phyloP scores from a whole-genome alignment of 345 rosid species.

The Theobroma cacao region DNA sequence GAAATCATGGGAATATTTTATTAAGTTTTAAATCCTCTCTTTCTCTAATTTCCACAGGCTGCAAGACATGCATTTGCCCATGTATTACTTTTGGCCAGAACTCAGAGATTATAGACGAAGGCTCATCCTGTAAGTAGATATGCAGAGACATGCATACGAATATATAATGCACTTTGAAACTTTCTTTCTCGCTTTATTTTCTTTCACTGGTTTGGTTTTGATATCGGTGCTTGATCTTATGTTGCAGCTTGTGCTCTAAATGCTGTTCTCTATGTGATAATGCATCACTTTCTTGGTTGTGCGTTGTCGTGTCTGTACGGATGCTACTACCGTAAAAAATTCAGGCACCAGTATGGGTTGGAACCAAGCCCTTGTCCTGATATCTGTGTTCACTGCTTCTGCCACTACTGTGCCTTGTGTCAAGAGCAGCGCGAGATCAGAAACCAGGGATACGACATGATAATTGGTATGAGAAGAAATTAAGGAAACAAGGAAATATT shows the following conservation, averaged over 20 bases:
- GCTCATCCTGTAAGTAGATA: constrained; percentile 42
- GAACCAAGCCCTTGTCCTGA: constrained; percentile 21
- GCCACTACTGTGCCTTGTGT: constrained; percentile 30
- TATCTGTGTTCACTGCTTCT: constrained; percentile 27
- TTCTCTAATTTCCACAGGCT: constrained; percentile 27
- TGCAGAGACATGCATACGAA: no score
- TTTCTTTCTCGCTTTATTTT: no score
- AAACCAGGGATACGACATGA: constrained; percentile 33
- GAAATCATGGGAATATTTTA: not conserved
- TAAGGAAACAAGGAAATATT: no score
- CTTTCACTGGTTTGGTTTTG: not conserved
- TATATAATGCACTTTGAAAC: no score
- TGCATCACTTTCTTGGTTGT: not conserved
- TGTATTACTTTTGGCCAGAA: constrained; percentile 56
- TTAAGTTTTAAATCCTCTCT: not conserved
- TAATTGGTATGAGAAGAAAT: constrained; percentile 11
- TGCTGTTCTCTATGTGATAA: constrained; percentile 16
- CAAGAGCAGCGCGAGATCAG: constrained; percentile 37
- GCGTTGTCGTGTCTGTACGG: constrained; percentile 7
- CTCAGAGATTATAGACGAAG: constrained; percentile 50
- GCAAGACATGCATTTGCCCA: constrained; percentile 52
- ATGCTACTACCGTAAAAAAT: constrained; percentile 17
- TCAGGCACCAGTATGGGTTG: constrained; percentile 28
- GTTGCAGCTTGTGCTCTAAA: constrained; percentile 27
- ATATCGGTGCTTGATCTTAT: not conserved